Evolutionary conservation across 2,329 filamentous ascomycete genomes (phyloP), one percentile per base, ranked within the genome.

Genomic region (Drechslerella stenobrocha): DNA sequence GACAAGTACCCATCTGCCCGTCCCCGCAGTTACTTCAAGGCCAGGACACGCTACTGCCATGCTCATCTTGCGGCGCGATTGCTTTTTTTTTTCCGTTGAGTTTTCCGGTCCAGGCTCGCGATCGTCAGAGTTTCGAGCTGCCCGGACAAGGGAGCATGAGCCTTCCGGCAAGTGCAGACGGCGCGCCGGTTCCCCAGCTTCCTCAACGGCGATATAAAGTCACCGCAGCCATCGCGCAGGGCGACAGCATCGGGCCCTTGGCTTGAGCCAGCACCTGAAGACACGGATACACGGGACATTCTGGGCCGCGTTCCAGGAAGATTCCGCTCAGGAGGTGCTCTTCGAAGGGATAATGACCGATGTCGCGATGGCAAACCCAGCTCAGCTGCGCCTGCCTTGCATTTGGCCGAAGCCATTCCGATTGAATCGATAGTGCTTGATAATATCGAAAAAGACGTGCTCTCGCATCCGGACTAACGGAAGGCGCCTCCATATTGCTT

Each of bases 191-290:
- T n/a, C 34, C 47, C 63, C 50, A 67, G 20, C 63, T 67, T 67
- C 63, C 63, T 67, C 45, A 60, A 60, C 55, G 40, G 48, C 37
- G 55, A 48, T 67, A 67, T 51, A 67, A 67, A 67, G 61, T 67
- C 42, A 60, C 63, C 63, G 63, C 45, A 32, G n/a, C 34, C 48
- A 53, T 55, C 53, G 50, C 50, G 55, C 35, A 52, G 56, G 30
- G 53, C 15, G 34, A 37, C 44, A 53, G 28, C 28, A 30, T 5
- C 11, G 11, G 60, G 40, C 24, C 18, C 30, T 60, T 55, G 48
- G 53, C 59, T 51, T 40, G 44, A 52, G 8, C 15, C 37, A 7
- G 13, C 18, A 30, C 5, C 5, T 30, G 28, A 30, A 11, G 5
- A 30, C 28, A 30, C 18, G 37, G 37, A 42, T 20, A 4, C 37